phyloP scores from a whole-genome alignment of 768 basidiomycete genomes.

The Naganishia onofrii region DNA sequence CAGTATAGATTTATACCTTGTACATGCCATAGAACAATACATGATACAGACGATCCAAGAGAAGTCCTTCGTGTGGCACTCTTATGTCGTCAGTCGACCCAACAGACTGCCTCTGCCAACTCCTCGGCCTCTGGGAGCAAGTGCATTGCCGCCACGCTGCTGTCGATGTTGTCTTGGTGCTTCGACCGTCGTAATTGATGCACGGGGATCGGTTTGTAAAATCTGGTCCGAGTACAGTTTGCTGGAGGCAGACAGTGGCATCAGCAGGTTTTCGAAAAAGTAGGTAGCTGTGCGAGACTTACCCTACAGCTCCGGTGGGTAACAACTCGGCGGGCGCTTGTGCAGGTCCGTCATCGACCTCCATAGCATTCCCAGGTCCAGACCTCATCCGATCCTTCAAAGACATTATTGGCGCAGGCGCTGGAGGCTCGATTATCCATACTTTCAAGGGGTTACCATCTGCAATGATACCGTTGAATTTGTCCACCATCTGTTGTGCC shows the following conservation, averaged over 20 bases:
- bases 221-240: slow-evolving; percentile 84
- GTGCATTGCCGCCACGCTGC: neutral
- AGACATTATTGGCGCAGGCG: neutral
- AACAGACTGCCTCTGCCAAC: slow-evolving; percentile 2
- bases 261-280: neutral
- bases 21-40: neutral
- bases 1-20: neutral
- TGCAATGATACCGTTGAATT: slow-evolving; percentile 76
- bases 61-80: neutral
- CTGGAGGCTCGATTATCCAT: slow-evolving; percentile 55
- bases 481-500: slow-evolving; percentile 67
- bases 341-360: slow-evolving; percentile 14
- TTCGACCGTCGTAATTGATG: slow-evolving; percentile 42
- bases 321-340: slow-evolving; percentile 4
- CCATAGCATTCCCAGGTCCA: slow-evolving; percentile 19
- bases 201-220: slow-evolving; percentile 48
- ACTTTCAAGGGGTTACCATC: slow-evolving; percentile 75
- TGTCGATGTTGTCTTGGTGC: slow-evolving; percentile 14
- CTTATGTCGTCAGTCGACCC: slow-evolving; percentile 2
- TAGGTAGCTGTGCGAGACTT: neutral
- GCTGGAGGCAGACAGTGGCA: slow-evolving; percentile 52
- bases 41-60: neutral
- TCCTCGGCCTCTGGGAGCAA: neutral
- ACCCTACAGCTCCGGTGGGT: slow-evolving; percentile 13
- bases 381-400: slow-evolving; percentile 22